Conservation (phyloP, 1,284 basidiomycete species). For the Sphaerobolus stellatus region DNA sequence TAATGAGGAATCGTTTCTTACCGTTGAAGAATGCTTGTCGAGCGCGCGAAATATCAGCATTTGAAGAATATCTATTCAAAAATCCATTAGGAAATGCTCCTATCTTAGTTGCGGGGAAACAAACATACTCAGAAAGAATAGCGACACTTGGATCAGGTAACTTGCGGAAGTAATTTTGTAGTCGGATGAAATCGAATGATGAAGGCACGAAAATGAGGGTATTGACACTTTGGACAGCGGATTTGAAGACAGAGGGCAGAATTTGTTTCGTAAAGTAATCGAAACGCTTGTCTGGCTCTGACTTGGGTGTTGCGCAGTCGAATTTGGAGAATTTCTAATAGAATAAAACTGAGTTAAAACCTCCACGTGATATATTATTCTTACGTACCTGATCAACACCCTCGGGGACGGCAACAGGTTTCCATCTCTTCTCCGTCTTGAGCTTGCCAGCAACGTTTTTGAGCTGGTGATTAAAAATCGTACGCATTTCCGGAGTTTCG, state of each 20-base stretch:
- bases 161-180: conserved; percentile 85
- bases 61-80: conserved; percentile 78
- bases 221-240: conserved; percentile 87
- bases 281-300: conserved; percentile 88
- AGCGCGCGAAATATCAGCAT: conserved; percentile 90
- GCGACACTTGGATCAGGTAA: conserved; percentile 68
- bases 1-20: conserved; percentile 81
- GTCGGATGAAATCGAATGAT: conserved; percentile 94
- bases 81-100: background rate
- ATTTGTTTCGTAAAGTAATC: conserved; percentile 86
- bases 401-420: conserved; percentile 71
- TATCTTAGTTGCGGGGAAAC: background rate
- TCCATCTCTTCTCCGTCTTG: conserved; percentile 64
- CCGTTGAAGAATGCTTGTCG: conserved; percentile 91
- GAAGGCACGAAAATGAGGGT: conserved; percentile 90
- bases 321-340: conserved; percentile 71
- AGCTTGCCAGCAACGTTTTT: conserved; percentile 87
- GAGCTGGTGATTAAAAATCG: conserved; percentile 71
- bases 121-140: conserved; percentile 82
- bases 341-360: too few relatives aligned
- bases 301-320: conserved; percentile 68
- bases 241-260: conserved; percentile 79
- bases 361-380: background rate
- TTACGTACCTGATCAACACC: conserved; percentile 71
- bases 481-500: conserved; percentile 86